Evolutionary conservation across 345 rosid species (phyloP).

Genomic region (Acer saccharum): DNA sequence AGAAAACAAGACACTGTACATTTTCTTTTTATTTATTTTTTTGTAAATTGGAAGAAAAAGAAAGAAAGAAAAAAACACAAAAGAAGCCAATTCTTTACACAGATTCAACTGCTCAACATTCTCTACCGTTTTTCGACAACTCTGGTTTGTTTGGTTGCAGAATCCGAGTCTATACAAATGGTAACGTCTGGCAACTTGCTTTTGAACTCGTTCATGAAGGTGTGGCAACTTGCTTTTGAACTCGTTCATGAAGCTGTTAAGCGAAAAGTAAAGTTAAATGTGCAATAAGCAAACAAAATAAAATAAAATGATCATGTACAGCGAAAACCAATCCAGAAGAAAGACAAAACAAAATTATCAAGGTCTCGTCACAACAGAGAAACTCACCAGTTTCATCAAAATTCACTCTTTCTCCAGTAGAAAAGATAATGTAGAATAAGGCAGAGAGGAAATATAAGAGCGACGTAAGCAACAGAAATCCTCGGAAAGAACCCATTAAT

Average conservation of each 20-base stretch:
- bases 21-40: not conserved
- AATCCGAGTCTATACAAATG: not conserved
- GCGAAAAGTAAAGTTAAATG: not conserved
- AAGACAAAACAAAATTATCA: not conserved
- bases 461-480: slow-evolving; percentile 82
- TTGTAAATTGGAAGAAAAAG: not conserved
- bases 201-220: not conserved
- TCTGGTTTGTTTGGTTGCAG: not conserved
- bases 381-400: slow-evolving; percentile 59
- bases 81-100: not conserved
- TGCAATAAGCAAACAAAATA: not conserved
- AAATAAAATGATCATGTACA: not conserved
- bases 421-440: slow-evolving; percentile 66
- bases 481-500: slow-evolving; percentile 84
- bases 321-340: not conserved
- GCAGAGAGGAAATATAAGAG: slow-evolving; percentile 69
- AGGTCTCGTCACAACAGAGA: not conserved
- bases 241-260: slow-evolving; percentile 4
- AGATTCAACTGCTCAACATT: not conserved
- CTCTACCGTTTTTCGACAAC: not conserved
- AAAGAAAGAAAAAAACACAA: not conserved
- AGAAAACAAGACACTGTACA: not conserved
- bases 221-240: not conserved
- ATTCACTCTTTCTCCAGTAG: slow-evolving; percentile 83
- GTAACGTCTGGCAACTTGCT: not conserved